Evolutionary conservation across 2,329 filamentous ascomycete genomes (phyloP).

Genomic region (Trichocomaceae sp.): DNA sequence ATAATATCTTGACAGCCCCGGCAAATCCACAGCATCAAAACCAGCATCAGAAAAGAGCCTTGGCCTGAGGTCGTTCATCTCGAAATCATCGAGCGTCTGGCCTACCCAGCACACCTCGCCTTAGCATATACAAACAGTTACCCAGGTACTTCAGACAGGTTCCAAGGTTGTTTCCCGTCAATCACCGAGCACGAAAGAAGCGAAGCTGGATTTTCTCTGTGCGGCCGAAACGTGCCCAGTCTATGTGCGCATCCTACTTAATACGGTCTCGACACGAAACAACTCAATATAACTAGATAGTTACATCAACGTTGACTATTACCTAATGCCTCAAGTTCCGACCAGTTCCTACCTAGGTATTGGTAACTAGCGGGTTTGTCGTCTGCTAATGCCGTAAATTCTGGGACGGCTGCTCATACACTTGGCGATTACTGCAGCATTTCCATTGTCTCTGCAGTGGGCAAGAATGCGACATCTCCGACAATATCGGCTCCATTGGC

Average conservation of each 20-base stretch:
- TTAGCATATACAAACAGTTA: slow-evolving; percentile 12
- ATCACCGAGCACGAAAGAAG: not conserved
- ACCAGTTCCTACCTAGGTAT: not conserved
- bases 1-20: too few relatives aligned
- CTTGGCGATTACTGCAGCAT: slow-evolving; percentile 4
- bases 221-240: slow-evolving; percentile 10
- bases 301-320: slow-evolving; percentile 1
- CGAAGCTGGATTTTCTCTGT: slow-evolving; percentile 1
- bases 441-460: slow-evolving; percentile 7
- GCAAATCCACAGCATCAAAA: not conserved
- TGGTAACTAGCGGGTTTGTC: too few relatives aligned
- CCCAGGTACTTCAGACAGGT: slow-evolving; percentile 10
- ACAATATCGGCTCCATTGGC: not conserved
- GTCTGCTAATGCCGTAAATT: slow-evolving; percentile 11
- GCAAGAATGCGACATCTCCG: slow-evolving; percentile 3
- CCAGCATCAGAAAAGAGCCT: not conserved
- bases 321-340: slow-evolving; percentile 13
- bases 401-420: slow-evolving; percentile 3
- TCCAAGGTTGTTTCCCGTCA: slow-evolving; percentile 5
- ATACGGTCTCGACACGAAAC: not conserved
- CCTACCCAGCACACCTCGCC: slow-evolving; percentile 6
- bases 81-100: slow-evolving; percentile 9
- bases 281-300: not conserved
- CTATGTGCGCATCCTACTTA: slow-evolving; percentile 2
- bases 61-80: slow-evolving; percentile 9